Conservation (phyloP, 2,329 filamentous ascomycete species). For the Conoideocrella luteorostrata region DNA sequence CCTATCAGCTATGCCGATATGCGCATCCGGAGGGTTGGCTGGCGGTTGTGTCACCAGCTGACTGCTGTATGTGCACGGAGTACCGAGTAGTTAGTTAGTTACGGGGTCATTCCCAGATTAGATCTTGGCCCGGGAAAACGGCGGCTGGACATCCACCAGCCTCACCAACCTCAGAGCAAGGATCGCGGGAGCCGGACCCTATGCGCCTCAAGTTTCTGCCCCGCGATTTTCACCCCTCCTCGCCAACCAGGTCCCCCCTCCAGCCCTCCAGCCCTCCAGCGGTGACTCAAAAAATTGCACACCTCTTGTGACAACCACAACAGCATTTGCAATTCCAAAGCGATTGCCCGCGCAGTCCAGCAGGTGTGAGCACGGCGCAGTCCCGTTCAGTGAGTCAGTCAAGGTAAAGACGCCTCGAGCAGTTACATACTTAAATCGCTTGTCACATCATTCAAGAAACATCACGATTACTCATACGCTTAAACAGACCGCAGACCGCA, state of each 20-base stretch:
- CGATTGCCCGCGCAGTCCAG: conserved; percentile 13
- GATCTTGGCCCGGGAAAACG: conserved; percentile 2
- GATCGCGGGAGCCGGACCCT: neutral
- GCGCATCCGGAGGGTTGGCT: neutral
- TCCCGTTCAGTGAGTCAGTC: conserved; percentile 9
- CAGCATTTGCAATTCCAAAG: conserved; percentile 1
- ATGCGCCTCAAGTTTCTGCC: too few species aligned
- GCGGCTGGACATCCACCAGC: neutral
- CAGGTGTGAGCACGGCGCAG: conserved; percentile 8
- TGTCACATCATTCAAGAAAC: too few species aligned
- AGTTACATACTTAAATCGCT: too few species aligned
- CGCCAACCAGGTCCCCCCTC: neutral
- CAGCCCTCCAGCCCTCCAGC: conserved; percentile 11
- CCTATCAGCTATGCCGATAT: neutral
- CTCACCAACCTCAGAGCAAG: conserved; percentile 9
- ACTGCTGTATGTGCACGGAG: too few species aligned
- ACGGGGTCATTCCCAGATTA: too few species aligned
- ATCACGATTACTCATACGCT: too few species aligned
- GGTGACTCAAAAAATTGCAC: conserved; percentile 24
- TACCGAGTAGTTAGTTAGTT: too few species aligned
- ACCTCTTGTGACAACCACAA: neutral
- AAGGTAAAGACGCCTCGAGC: neutral
- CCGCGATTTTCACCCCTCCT: conserved; percentile 32
- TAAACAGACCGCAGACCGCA: too few species aligned
- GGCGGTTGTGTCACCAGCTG: neutral